phyloP scores from a whole-genome alignment of 2,329 filamentous ascomycete species.

The Pestalotiopsis sp. region DNA sequence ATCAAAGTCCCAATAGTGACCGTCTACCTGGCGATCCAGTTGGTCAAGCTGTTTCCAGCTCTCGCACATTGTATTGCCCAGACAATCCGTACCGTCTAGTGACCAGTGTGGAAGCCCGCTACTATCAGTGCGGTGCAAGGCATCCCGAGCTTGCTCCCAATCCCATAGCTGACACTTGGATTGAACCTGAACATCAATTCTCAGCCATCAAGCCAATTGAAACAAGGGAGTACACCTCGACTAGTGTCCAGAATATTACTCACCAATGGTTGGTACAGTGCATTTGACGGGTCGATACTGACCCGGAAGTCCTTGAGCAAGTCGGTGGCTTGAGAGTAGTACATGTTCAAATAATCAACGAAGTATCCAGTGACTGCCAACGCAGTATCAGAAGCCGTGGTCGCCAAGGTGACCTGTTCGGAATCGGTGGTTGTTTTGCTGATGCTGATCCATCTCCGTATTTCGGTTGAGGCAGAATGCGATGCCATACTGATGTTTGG shows the following conservation, averaged over 20 bases:
- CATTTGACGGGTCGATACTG: not conserved
- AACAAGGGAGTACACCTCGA: too few relatives aligned
- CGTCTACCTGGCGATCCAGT: not conserved
- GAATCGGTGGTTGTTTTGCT: not conserved
- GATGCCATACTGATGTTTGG: not conserved
- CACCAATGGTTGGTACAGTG: not conserved
- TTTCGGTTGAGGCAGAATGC: not conserved
- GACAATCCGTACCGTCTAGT: not conserved
- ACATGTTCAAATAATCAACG: not conserved
- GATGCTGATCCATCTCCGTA: not conserved
- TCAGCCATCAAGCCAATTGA: not conserved
- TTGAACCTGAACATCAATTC: not conserved
- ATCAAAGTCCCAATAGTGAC: not conserved
- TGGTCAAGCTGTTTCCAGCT: not conserved
- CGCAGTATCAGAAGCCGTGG: not conserved
- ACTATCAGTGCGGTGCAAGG: not conserved
- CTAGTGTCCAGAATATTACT: not conserved
- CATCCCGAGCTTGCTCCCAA: not conserved
- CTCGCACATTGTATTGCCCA: not conserved
- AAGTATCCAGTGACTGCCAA: not conserved
- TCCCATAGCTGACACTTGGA: slow-evolving; percentile 1
- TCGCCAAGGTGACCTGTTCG: not conserved
- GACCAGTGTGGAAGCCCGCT: not conserved
- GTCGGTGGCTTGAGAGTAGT: not conserved
- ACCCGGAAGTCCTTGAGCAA: not conserved